These are phyloP conservation scores for Plenodomus biglobosus DNA, from an alignment of 2,329 filamentous ascomycete genomes.

Conservation along the genomic window DNA sequence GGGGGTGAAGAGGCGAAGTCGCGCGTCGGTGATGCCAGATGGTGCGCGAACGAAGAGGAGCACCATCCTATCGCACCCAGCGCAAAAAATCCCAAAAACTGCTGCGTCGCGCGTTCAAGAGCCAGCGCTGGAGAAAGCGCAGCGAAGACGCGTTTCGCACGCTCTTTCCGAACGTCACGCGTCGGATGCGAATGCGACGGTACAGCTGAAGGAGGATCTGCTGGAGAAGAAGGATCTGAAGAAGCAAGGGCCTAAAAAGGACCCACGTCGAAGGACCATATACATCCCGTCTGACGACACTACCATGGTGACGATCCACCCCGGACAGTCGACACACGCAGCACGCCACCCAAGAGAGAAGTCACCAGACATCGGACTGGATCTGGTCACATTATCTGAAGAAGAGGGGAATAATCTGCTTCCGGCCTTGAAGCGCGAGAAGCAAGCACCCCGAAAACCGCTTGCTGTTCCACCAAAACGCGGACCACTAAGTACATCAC, in stretches of 20 bases:
- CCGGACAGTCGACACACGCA: conserved; percentile 44
- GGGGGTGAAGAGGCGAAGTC: conserved; percentile 29
- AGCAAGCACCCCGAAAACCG: conserved; percentile 43
- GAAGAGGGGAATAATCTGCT: conserved; percentile 39
- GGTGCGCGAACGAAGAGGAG: conserved; percentile 27
- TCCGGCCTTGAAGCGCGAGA: conserved; percentile 36
- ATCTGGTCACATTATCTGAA: conserved; percentile 44
- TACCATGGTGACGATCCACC: conserved; percentile 55
- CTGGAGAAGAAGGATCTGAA: conserved; percentile 36
- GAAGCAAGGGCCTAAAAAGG: conserved; percentile 41
- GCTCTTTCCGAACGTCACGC: conserved; percentile 30
- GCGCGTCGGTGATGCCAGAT: conserved; percentile 30
- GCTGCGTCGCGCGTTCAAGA: conserved; percentile 1
- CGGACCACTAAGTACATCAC: conserved; percentile 52
- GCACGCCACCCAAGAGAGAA: conserved; percentile 30
- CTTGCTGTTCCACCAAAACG: conserved; percentile 53
- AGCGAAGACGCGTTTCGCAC: conserved; percentile 43
- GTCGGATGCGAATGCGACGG: conserved; percentile 30
- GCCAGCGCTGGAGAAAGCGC: conserved; percentile 24
- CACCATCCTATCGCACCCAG: conserved; percentile 41
- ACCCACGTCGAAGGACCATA: conserved; percentile 52
- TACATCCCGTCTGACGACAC: conserved; percentile 56
- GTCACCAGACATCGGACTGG: conserved; percentile 44
- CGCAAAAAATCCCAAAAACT: conserved; percentile 37
- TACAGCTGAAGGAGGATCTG: conserved; percentile 33